These are phyloP conservation scores for Cyberlindnera xylosilytica DNA, from an alignment of 805 yeast species.

Conservation along the genomic window DNA sequence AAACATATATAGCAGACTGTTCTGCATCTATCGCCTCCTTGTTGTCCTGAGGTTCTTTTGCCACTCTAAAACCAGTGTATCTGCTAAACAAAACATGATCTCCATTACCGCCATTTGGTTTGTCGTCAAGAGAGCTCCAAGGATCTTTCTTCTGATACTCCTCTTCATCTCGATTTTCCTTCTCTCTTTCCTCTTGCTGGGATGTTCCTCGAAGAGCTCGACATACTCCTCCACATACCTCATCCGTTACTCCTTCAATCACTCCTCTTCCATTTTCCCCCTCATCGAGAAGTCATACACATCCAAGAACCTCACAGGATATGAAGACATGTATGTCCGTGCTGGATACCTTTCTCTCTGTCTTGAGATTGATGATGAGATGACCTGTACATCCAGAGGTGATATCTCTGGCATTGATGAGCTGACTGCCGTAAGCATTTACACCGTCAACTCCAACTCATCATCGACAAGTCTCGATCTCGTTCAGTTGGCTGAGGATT, in stretches of 20 bases:
- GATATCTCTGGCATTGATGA: conserved; percentile 26
- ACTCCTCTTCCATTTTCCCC: conserved; percentile 40
- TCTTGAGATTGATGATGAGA: conserved; percentile 33
- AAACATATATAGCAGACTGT: too few species aligned
- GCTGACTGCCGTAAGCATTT: conserved; percentile 34
- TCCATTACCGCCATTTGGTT: conserved; percentile 19
- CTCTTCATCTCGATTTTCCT: conserved; percentile 48
- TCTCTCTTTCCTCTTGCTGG: conserved; percentile 52
- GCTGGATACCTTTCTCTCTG: conserved; percentile 61
- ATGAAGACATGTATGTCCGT: conserved; percentile 41
- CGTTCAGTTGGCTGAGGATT: conserved; percentile 42
- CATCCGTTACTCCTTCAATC: conserved; percentile 46
- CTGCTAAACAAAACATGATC: neutral
- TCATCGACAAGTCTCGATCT: conserved; percentile 40
- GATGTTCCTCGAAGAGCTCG: conserved; percentile 42
- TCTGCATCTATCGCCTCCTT: too few species aligned
- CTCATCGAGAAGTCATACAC: conserved; percentile 38
- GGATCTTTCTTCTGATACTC: conserved; percentile 36
- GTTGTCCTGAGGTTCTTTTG: too few species aligned
- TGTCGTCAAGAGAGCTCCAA: conserved; percentile 38
- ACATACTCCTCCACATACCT: conserved; percentile 49
- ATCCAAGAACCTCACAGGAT: conserved; percentile 30
- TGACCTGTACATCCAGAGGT: conserved; percentile 36
- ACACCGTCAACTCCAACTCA: conserved; percentile 31
- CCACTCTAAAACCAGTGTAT: neutral